A percentile compares a stretch with the other conserved stretches of the same genome.
phyloP scores from a whole-genome alignment of 352 stramenopile genomes.

The Pythium aquatile region DNA sequence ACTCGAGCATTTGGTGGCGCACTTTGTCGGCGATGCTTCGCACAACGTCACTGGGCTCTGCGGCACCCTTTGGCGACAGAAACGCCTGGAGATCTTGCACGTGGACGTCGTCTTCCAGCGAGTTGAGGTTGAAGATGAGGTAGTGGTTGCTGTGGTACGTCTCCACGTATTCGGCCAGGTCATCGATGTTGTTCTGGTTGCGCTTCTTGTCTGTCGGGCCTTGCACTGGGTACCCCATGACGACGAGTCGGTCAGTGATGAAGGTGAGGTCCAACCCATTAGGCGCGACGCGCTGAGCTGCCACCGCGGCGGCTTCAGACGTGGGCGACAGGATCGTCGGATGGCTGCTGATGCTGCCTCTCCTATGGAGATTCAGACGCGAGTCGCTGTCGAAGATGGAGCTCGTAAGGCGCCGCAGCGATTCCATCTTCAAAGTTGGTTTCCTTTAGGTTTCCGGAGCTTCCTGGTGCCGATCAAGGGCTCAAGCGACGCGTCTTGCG shows the following conservation, averaged over 20 bases:
- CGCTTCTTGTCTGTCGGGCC: conserved; percentile 65
- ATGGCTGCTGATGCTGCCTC: conserved; percentile 33
- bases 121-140: conserved; percentile 81
- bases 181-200: conserved; percentile 69
- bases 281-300: conserved; percentile 32
- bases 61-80: neutral
- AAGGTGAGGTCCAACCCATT: conserved; percentile 65
- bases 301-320: conserved; percentile 17
- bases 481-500: conserved; percentile 10
- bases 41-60: conserved; percentile 8
- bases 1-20: conserved; percentile 84
- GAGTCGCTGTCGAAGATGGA: conserved; percentile 56
- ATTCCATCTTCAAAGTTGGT: conserved; percentile 48
- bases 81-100: conserved; percentile 21
- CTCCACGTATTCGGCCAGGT: conserved; percentile 65
- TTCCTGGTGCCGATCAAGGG: neutral
- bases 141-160: conserved; percentile 54
- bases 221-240: conserved; percentile 53
- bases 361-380: conserved; percentile 35
- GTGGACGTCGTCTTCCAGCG: conserved; percentile 35
- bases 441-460: conserved; percentile 7
- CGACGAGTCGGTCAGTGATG: conserved; percentile 65
- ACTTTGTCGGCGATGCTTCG: conserved; percentile 45
- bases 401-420: conserved; percentile 68
- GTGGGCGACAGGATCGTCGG: conserved; percentile 18